Conservation (phyloP, 352 stramenopile species). For the Phytophthora macrochlamydospora region DNA sequence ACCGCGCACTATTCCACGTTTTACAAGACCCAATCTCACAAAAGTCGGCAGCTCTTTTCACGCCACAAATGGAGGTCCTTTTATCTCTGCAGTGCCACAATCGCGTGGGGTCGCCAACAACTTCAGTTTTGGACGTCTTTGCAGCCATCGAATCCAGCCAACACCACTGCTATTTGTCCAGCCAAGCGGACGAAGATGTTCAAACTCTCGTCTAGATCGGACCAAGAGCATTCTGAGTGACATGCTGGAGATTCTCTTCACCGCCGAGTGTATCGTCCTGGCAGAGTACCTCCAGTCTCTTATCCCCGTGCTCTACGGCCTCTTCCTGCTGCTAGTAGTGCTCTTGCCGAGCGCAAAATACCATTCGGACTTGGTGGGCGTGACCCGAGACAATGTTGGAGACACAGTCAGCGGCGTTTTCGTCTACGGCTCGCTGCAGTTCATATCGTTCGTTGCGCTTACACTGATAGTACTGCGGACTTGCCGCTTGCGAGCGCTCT, state of each 20-base stretch:
- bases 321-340: constrained; percentile 17
- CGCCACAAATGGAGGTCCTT: background rate
- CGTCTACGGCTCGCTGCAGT: constrained; percentile 28
- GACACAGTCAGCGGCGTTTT: constrained; percentile 6
- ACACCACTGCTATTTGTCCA: background rate
- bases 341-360: constrained; percentile 33
- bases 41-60: background rate
- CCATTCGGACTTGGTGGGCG: constrained; percentile 16
- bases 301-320: constrained; percentile 25
- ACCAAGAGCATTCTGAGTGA: constrained; percentile 1
- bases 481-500: constrained; percentile 26
- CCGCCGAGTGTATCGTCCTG: constrained; percentile 23
- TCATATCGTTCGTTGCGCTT: constrained; percentile 33
- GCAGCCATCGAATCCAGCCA: background rate
- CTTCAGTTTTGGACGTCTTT: background rate
- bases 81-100: background rate
- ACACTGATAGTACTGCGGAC: constrained; percentile 25
- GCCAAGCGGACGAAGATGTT: no score
- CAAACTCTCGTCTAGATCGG: no score
- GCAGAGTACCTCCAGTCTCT: constrained; percentile 34
- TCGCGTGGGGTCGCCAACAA: background rate
- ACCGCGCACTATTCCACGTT: background rate
- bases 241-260: constrained; percentile 21
- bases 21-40: background rate
- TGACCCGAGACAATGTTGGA: constrained; percentile 12